phyloP scores from a whole-genome alignment of 768 basidiomycete species.

The Kwoniella sp. region DNA sequence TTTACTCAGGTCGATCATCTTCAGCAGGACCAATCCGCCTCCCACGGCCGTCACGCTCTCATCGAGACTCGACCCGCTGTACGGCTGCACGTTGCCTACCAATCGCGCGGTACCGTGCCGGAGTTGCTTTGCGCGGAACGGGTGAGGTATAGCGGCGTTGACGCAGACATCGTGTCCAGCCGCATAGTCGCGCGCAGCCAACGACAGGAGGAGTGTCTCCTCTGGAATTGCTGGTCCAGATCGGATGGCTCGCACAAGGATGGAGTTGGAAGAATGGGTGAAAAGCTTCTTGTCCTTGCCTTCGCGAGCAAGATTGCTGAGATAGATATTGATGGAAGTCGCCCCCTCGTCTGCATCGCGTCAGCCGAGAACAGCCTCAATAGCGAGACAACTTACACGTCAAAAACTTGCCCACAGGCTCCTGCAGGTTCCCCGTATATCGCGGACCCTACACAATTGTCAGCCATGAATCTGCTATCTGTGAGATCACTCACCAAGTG shows the following conservation, averaged over 20 bases:
- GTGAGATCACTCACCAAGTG: slow-evolving; percentile 38
- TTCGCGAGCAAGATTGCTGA: slow-evolving; percentile 31
- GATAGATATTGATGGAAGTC: slow-evolving; percentile 47
- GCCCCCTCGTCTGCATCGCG: slow-evolving; percentile 41
- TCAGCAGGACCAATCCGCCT: slow-evolving; percentile 68
- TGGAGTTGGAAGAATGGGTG: slow-evolving; percentile 34
- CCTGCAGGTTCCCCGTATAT: slow-evolving; percentile 46
- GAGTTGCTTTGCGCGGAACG: slow-evolving; percentile 24
- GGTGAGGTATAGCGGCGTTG: slow-evolving; percentile 38
- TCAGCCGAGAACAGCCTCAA: background rate
- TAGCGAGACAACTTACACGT: slow-evolving; percentile 34
- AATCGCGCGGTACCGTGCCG: slow-evolving; percentile 27
- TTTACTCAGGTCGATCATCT: slow-evolving; percentile 72
- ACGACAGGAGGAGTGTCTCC: slow-evolving; percentile 38
- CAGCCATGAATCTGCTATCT: background rate
- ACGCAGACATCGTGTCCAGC: slow-evolving; percentile 9
- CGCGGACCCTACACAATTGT: slow-evolving; percentile 40
- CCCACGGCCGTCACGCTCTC: slow-evolving; percentile 75
- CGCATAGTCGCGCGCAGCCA: slow-evolving; percentile 27
- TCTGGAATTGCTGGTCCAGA: slow-evolving; percentile 38
- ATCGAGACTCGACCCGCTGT: slow-evolving; percentile 56
- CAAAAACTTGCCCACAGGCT: slow-evolving; percentile 45
- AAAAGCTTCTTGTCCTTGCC: slow-evolving; percentile 33
- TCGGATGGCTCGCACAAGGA: slow-evolving; percentile 45
- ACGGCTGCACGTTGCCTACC: slow-evolving; percentile 26